Evolutionary conservation across 495 filamentous ascomycete genomes (phyloP).

Genomic region (Penicilliopsis zonata): DNA sequence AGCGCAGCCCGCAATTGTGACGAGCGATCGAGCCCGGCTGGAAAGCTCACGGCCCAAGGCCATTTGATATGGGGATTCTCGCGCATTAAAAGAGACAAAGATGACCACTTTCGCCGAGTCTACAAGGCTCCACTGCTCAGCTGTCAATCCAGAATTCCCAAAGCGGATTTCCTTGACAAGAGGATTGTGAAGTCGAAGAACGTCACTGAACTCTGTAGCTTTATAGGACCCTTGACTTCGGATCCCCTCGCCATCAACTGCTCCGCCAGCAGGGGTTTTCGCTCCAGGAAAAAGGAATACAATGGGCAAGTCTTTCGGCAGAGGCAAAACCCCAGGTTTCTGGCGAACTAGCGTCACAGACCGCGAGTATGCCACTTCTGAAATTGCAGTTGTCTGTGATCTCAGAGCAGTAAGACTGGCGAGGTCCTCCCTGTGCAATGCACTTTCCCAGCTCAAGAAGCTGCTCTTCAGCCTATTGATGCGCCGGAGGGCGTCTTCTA

Average conservation of each 20-base stretch:
- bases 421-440: conserved; percentile 8
- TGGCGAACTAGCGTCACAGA: conserved; percentile 33
- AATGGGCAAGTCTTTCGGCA: conserved; percentile 19
- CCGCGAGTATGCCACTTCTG: conserved; percentile 23
- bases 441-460: conserved; percentile 19
- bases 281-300: conserved; percentile 35
- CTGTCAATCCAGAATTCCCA: conserved; percentile 13
- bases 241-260: conserved; percentile 33
- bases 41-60: conserved; percentile 21
- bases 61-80: conserved; percentile 27
- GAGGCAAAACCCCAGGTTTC: conserved; percentile 16
- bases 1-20: conserved; percentile 31
- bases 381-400: conserved; percentile 9
- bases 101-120: conserved; percentile 28
- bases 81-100: conserved; percentile 32
- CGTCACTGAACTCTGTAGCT: conserved; percentile 20
- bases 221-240: conserved; percentile 22
- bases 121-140: conserved; percentile 16
- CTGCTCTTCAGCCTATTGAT: conserved; percentile 24
- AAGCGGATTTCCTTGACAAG: conserved; percentile 24
- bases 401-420: conserved; percentile 13
- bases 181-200: conserved; percentile 13
- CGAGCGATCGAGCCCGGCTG: conserved; percentile 14
- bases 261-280: conserved; percentile 25
- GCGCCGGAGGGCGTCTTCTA: conserved; percentile 25